Evolutionary conservation across 768 basidiomycete species (phyloP).

Genomic region (Candolleomyces eurysporus): DNA sequence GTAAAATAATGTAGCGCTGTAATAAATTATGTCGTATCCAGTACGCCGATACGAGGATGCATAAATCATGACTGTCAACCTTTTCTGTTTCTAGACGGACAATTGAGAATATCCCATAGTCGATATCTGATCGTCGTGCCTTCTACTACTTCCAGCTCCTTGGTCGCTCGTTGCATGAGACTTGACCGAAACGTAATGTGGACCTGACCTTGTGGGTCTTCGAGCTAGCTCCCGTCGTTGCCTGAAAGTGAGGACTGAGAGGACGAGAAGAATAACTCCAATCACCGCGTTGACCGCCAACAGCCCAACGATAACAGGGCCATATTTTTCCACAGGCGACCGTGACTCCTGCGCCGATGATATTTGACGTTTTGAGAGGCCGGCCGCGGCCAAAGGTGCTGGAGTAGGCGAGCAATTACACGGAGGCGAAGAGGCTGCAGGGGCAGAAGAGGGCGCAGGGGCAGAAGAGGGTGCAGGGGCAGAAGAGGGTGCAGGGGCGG

Average conservation of each 20-base stretch:
- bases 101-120: too few species aligned
- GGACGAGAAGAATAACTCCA: not conserved
- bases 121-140: too few species aligned
- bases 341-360: not conserved
- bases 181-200: not conserved
- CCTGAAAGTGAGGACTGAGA: not conserved
- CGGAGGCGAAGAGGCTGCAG: not conserved
- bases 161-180: not conserved
- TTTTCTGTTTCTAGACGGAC: too few species aligned
- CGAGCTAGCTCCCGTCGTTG: not conserved
- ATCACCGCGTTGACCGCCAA: not conserved
- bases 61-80: too few species aligned
- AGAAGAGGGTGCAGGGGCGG: not conserved
- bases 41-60: too few species aligned
- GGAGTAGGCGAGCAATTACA: too few species aligned
- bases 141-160: too few species aligned
- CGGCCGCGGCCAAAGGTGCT: too few species aligned
- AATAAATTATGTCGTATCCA: too few species aligned
- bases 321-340: not conserved
- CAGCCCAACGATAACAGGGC: not conserved
- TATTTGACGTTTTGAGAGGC: not conserved
- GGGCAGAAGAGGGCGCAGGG: not conserved
- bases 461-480: not conserved
- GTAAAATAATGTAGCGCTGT: too few species aligned
- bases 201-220: not conserved